Base-by-base conservation (phyloP, 805 yeast species). In the Wickerhamomyces canadensis region DNA sequence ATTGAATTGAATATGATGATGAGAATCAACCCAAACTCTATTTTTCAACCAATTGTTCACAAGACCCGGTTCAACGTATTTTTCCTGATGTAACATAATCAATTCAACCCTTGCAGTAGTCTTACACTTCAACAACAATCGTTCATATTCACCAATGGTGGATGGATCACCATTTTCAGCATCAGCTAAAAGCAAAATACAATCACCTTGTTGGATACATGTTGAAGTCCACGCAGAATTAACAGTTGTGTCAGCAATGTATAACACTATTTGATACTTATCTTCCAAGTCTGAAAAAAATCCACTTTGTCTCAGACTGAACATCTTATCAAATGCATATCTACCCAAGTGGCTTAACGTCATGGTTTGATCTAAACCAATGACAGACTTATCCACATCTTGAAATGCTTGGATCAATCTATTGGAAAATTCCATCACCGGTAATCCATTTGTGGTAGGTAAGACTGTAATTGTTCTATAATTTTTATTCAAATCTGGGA, bases 151-250 rank as follows among this genome's bases (percentile, higher is more conserved):
- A 5, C 98, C 96, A 30, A 86, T 68, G 22, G 74, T 74, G 0
- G 93, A 80, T 21, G 32, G 24, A 19, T 29, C 32, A 19, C 74
- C 73, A 15, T 79, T 74, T 7, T 72, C 66, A 0, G 96, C 94
- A 62, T 91, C 89, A 0, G 97, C 97, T 13, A 93, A 60, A 14
- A 93, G 64, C 23, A 93, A 64, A n/a, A 91, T 78, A 64, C 97
- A 89, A 59, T 91, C 98, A 14, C 96, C 98, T 58, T 91, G 97
- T 8, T 89, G 78, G 28, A 91, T 83, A 58, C 98, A 93, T 0
- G 96, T 86, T 8, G 77, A 72, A 0, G 96, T 86, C 98, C 98
- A 91, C 15, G 79, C 72, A 0, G 96, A 84, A 47, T 78, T 78
- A 2, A 83, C 77, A 1, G 84, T 71, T 0, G 96, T 79, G 51